Base-by-base conservation (phyloP, 331 rosid species). In the Quercus tomentella region DNA sequence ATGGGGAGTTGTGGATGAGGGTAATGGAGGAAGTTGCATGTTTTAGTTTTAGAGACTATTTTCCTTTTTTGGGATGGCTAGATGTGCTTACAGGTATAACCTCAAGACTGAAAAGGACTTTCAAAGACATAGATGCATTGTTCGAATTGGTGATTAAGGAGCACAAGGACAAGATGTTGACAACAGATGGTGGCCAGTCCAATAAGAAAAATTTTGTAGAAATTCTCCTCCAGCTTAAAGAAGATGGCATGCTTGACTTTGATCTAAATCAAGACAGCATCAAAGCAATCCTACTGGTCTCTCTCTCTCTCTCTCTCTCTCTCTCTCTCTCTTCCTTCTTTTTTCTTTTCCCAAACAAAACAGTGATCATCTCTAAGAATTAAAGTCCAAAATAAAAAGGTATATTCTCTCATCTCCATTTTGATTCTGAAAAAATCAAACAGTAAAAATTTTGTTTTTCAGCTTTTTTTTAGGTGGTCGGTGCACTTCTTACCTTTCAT, bases 21-120 rank as follows among this genome's bases (percentile, higher is more conserved):
- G 17, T 56, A 35, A 54, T 75, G 89, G 5, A 16, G 30, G 54
- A 81, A 12, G 0, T 86, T 0, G 0, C 4, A 41, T 31, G 68
- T 10, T 89, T 89, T 56, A 45, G 85, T 0, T 49, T 88, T 15
- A 77, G 81, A 6, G 89, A 89, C 79, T 72, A 73, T 16, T 80
- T 83, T 21, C 92, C 92, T 57, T 77, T 4, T 20, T 70, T 82
- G 22, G 72, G 87, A 5, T 89, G 90, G 91, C 2, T 92, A 11
- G 96, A 89, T 77, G 21, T 22, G 54, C 54, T 85, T 3, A 79
- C 72, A 0, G 92, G 90, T 3, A 56, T 73, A 30, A 67, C 61
- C 76, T 14, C 26, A 7, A 6, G 31, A 31, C 10, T 33, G 16
- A 67, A 17, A 2, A 18, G 25, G 16, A 85, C 84, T 16, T 73